Base-by-base conservation (phyloP, 805 yeast genomes). In the Wickerhamomyces bisporus region DNA sequence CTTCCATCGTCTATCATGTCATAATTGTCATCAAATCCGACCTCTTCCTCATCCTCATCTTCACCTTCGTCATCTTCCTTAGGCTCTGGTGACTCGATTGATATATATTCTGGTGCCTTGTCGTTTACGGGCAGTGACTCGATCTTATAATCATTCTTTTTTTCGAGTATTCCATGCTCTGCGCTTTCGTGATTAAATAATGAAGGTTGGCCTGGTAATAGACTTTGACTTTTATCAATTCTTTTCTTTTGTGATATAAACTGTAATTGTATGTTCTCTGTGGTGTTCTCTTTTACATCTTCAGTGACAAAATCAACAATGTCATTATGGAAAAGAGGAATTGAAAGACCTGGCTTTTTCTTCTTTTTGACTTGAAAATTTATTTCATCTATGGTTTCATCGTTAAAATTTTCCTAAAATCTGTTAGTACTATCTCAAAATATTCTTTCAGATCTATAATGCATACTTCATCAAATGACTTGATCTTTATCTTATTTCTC, bases 1-100 rank as follows among this genome's bases (percentile, higher is more conserved):
- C 47, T 32, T 4, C 52, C 54, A 32, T 49, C 53, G 14, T 46
- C 49, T 5, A 43, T n/a, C 41, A 41, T 39, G 57, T 40, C 25
- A 3, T 16, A 26, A 11, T 36, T 33, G 9, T 26, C 26, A 26
- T 14, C 28, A 35, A 10, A 11, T 12, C 18, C 10, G 15, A 8
- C 5, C 9, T 33, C 41, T 3, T 39, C 39, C 8, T 36, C 39
- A 10, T 34, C 41, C 6, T 27, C 14, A 10, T 27, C 30, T 14
- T 12, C 14, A 14, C 15, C 15, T 11, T 27, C 30, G 6, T 27
- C 30, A 9, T 29, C 10, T 13, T 14, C 17, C 6, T 6, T 27
- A 14, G 13, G 9, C 7, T 7, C 15, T 14, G 30, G 30, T 5
- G 30, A 27, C 10, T 27, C 30, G 13, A 27, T 13, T 11, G 30